These are phyloP conservation scores for Diplocarpon mali DNA, from an alignment of 2,329 filamentous ascomycete genomes.

Conservation along the genomic window DNA sequence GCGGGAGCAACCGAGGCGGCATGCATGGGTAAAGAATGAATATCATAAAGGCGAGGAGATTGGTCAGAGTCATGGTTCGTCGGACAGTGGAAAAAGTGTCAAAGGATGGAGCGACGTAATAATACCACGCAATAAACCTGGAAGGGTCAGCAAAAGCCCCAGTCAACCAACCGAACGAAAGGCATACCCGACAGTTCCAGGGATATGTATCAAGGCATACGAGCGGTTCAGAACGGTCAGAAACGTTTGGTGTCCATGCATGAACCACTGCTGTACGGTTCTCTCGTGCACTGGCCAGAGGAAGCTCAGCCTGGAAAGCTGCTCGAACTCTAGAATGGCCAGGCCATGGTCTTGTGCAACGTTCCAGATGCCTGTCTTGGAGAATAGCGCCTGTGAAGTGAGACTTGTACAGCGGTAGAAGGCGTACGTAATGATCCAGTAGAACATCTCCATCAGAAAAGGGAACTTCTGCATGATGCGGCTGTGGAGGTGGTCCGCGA, in stretches of 20 bases:
- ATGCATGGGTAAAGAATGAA: conserved; percentile 43
- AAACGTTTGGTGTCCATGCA: conserved; percentile 39
- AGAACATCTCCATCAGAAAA: conserved; percentile 57
- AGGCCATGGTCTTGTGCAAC: conserved; percentile 44
- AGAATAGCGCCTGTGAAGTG: conserved; percentile 26
- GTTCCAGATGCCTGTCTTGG: conserved; percentile 37
- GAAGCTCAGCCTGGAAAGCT: conserved; percentile 37
- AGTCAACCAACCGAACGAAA: not conserved
- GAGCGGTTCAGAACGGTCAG: conserved; percentile 46
- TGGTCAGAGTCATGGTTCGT: conserved; percentile 40
- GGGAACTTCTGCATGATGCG: conserved; percentile 54
- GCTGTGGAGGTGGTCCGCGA: conserved; percentile 47
- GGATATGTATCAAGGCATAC: conserved; percentile 50
- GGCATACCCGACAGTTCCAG: conserved; percentile 45
- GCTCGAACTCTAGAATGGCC: conserved; percentile 43
- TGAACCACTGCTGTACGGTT: conserved; percentile 45
- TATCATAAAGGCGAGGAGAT: conserved; percentile 40
- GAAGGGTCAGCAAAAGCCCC: conserved; percentile 9
- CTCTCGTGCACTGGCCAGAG: conserved; percentile 42
- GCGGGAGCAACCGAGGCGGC: conserved; percentile 39
- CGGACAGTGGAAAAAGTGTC: conserved; percentile 35
- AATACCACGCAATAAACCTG: conserved; percentile 54
- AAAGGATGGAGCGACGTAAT: conserved; percentile 43
- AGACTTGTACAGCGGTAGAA: conserved; percentile 24
- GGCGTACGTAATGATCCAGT: conserved; percentile 45